Evolutionary conservation across 2,329 filamentous ascomycete genomes (phyloP), one percentile per base, ranked within the genome.

Genomic region (Phaeomoniella chlamydospora): DNA sequence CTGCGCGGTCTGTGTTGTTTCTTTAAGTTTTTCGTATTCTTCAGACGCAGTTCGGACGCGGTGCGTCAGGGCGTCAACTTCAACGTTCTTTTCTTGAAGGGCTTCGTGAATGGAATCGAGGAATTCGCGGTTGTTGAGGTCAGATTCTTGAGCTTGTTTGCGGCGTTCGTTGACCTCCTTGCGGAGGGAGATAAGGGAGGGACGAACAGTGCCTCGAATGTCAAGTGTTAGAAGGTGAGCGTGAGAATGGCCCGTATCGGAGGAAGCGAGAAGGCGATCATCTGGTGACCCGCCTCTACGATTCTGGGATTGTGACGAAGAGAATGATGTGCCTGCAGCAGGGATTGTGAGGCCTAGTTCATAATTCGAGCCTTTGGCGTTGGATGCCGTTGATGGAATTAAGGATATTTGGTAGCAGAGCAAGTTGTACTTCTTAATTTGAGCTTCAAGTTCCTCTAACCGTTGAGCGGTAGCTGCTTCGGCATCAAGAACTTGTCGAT

Each of bases 91-190:
- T 59, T 98, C 88, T 53, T 94, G 87, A 57, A 98, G 90, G 12
- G 87, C 86, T 59, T 98, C 92, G 56, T 90, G 90, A 55, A 94
- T 88, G 46, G 82, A 84, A 55, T 96, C 87, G 6, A 98, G 73
- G 43, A 93, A 69, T 54, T 96, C 90, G 50, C 93, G 82, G 46
- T 93, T 86, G 52, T 90, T 88, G 72, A 94, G 82, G 67, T 94
- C 90, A 36, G 79, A 77, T 52, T 96, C 88, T 50, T 93, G 77
- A 1, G 81, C 81, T 4, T 72, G 65, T 42, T 80, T 85, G 35
- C 88, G 73, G 37, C 90, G 73, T 54, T 94, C 86, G n/a, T 84
- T 84, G 45, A 98, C 82, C 43, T 94, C 85, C 54, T 93, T 94
- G 41, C 85, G 75, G 13, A 98, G 68, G 19, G 70, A 60, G 31